Conservation (phyloP, 306 rosid genomes). For the Malus sieversii region DNA sequence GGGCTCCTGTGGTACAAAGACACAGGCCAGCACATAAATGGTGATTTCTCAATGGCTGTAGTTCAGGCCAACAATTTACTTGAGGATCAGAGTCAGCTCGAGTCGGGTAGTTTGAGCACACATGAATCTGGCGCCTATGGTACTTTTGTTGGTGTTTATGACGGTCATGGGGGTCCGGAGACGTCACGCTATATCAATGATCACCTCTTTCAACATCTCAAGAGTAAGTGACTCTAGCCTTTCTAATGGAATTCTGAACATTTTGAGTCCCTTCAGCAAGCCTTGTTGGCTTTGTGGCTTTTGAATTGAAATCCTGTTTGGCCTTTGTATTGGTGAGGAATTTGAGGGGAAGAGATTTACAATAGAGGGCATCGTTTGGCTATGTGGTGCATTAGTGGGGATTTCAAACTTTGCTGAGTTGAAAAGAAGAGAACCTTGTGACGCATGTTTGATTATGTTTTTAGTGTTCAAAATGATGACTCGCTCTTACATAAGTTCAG, state of each 20-base stretch:
- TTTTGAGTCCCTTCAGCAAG: not conserved
- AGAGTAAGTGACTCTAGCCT: conserved; percentile 26
- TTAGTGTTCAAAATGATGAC: not conserved
- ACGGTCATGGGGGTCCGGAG: conserved; percentile 55
- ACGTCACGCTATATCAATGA: conserved; percentile 40
- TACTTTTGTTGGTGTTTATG: conserved; percentile 46
- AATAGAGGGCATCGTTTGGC: not conserved
- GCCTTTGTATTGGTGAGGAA: not conserved
- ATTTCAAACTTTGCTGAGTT: not conserved
- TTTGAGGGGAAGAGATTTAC: not conserved
- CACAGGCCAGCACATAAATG: conserved; percentile 37
- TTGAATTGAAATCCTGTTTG: not conserved
- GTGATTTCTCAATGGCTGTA: conserved; percentile 50
- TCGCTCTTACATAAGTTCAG: not conserved
- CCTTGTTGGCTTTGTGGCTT: not conserved
- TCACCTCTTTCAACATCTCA: conserved; percentile 47
- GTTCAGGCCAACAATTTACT: conserved; percentile 55
- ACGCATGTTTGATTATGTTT: not conserved
- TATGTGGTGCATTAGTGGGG: not conserved
- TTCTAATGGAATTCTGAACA: not conserved
- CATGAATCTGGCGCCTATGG: conserved; percentile 41
- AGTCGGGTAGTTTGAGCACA: conserved; percentile 41
- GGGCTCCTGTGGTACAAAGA: conserved; percentile 56
- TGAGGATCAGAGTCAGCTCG: conserved; percentile 55
- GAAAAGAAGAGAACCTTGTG: not conserved